Base-by-base conservation (phyloP, 2,329 filamentous ascomycete genomes). In the Penicillium freii region DNA sequence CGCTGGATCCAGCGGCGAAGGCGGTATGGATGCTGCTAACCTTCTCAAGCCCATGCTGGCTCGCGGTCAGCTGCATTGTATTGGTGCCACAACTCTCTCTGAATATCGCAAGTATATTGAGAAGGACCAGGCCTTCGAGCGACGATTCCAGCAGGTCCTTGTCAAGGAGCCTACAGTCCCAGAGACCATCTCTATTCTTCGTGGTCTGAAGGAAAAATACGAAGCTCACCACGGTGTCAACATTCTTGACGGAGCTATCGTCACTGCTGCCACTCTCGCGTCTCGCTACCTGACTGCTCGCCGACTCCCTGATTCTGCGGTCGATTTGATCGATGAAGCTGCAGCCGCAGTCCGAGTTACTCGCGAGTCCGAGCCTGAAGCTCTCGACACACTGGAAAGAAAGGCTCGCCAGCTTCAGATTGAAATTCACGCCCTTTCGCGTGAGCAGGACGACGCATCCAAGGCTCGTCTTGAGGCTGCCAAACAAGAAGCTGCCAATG, bases 81-180 rank as follows among this genome's bases (percentile, higher is more conserved):
- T 99, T 62, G 94, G 94, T 75, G 94, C 94, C 6, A 99, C 94
- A 2, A 99, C 94, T 1, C 84, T 99, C 57, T 86, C 87, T 60
- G 94, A 99, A 75, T 99, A 99, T 78, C 87, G 94, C 71, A 99
- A 99, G 76, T 97, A 99, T 77, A 96, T 99, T 62, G 94, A 99
- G 76, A 99, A 99, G 78, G 94, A 99, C 69, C 90, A 91, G 45
- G 94, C 94, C 46, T 99, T 99, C 73, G 94, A 99, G 77, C 91
- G 94, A 76, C 90, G 94, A 75, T 99, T 99, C 83, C 94, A 99
- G 75, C 94, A 99, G 76, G 94, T 99, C 39, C 77, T 99, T 44
- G 93, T 97, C 74, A 97, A 97, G 79, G 94, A 99, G 73, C 94
- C 94, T 2, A 83, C 86, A 6, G 87, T 97, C 48, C 76, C 85